Evolutionary conservation across 148 eudicot genomes (phyloP).

Genomic region (Spergularia marina): DNA sequence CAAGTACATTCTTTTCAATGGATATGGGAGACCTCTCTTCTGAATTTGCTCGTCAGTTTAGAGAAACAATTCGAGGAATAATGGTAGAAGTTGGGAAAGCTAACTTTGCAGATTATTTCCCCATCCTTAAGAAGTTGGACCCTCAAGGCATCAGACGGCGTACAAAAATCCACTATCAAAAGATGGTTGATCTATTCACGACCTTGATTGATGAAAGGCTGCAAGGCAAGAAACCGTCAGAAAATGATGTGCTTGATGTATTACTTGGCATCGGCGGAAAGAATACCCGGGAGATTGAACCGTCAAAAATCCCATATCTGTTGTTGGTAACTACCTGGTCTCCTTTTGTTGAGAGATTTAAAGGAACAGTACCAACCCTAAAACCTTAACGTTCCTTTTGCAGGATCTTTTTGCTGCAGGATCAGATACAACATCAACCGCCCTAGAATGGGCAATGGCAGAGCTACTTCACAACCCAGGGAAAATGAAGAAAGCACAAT

Average conservation of each 20-base stretch:
- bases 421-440: conserved; percentile 26
- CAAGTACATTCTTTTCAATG: conserved; percentile 49
- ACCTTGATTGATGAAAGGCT: conserved; percentile 39
- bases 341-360: background rate
- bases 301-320: conserved; percentile 16
- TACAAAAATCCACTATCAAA: conserved; percentile 3
- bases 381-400: background rate
- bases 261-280: conserved; percentile 26
- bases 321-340: conserved; percentile 15
- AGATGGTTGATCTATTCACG: conserved; percentile 30
- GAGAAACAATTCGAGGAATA: conserved; percentile 33
- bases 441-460: conserved; percentile 32
- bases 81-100: conserved; percentile 43
- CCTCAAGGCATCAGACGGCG: conserved; percentile 39
- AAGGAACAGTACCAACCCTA: background rate
- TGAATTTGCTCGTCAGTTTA: conserved; percentile 36
- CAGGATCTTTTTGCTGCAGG: conserved; percentile 27
- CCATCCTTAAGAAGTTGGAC: conserved; percentile 35
- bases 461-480: conserved; percentile 24
- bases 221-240: conserved; percentile 15
- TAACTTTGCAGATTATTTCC: conserved; percentile 53
- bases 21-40: conserved; percentile 39
- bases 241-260: conserved; percentile 40
- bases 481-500: conserved; percentile 21
- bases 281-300: conserved; percentile 10